These are phyloP conservation scores for Russula brevipes DNA, from an alignment of 768 basidiomycete genomes.

Conservation along the genomic window DNA sequence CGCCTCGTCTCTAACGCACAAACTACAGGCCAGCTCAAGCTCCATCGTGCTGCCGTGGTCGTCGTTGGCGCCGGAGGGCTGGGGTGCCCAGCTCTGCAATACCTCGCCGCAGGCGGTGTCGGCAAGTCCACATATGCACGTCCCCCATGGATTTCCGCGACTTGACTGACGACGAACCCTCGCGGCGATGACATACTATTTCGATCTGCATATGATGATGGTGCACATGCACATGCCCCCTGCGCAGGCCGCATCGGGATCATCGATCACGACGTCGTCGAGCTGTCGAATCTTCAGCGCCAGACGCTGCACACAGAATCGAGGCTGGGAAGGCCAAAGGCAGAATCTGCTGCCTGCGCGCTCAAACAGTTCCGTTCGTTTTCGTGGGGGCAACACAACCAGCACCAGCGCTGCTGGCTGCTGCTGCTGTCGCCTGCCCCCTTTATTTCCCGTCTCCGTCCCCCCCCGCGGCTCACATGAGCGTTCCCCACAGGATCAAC, in stretches of 20 bases:
- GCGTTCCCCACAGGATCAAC: constrained; percentile 56
- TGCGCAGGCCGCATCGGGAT: constrained; percentile 72
- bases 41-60: constrained; percentile 68
- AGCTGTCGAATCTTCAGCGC: constrained; percentile 84
- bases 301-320: constrained; percentile 82
- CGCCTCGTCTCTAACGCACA: not conserved
- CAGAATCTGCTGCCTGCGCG: constrained; percentile 70
- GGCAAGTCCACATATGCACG: constrained; percentile 45
- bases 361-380: constrained; percentile 49
- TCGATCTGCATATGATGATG: too few relatives aligned
- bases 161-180: not conserved
- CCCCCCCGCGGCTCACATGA: not conserved
- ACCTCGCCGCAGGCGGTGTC: constrained; percentile 87
- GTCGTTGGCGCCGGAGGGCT: constrained; percentile 95
- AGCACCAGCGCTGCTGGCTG: too few relatives aligned
- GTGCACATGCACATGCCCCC: too few relatives aligned
- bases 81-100: constrained; percentile 93
- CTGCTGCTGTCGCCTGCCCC: too few relatives aligned
- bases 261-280: constrained; percentile 84
- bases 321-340: constrained; percentile 73
- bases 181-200: too few relatives aligned
- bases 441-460: not conserved
- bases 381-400: not conserved
- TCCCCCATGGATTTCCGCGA: constrained; percentile 11
- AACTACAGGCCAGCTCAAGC: constrained; percentile 69